Evolutionary conservation across 176 grass and related monocot species (phyloP), one percentile per base, ranked within the genome.

Genomic region (Musa acuminata): DNA sequence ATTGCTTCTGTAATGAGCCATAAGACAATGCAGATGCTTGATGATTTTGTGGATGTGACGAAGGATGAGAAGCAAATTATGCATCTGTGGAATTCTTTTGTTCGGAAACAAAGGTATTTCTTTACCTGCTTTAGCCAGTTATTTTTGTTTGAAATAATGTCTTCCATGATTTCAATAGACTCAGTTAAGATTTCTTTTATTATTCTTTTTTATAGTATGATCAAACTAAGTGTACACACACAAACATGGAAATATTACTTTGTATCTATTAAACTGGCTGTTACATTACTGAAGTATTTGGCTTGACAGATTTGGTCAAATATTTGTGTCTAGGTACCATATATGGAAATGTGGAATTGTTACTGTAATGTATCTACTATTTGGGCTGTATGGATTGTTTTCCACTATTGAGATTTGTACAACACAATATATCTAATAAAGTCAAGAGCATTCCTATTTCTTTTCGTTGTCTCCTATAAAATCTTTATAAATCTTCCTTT

Each of bases 1-100:
- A 25, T 27, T 25, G 1, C 27, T 8, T 27, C 8, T 43, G 4
- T 43, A 13, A 65, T 4, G 22, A 26, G 23, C 11, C 3, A 65
- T 23, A 25, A 78, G 17, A 64, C 48, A 69, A 74, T 83, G 65
- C 81, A 97, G 93, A 86, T 93, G 90, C 90, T 97, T 81, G 84
- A 87, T 82, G 88, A 84, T 90, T 93, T 90, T 75, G 76, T 83
- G 81, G 84, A 90, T 71, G 80, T 97, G 74, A 72, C 83, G 7
- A 80, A 88, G 80, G 90, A 97, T 67, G 93, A 97, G 71, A 96
- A 92, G 78, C 75, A 22, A 71, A 88, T 93, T 51, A 97, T 97
- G 93, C 87, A 87, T 87, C 66, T 97, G 29, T 97, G 93, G 93
- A 97, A 93, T 83, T 97, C 93, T 48, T 90, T 97, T 88, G 83